Conservation (phyloP, 139 green algal genomes). For the Asterochloris sp. region DNA sequence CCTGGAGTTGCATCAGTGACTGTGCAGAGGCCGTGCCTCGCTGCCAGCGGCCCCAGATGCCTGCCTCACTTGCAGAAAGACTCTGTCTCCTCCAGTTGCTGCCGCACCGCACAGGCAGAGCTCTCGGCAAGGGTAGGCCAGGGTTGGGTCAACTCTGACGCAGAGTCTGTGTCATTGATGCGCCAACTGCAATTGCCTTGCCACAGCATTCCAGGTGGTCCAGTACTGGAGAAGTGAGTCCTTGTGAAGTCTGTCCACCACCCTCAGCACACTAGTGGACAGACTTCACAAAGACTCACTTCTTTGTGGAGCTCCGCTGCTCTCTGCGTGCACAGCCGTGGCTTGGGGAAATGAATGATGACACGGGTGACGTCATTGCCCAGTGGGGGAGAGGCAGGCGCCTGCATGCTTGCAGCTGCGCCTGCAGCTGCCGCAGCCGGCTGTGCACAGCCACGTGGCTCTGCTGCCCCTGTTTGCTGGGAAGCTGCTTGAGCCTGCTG, state of each 20-base stretch:
- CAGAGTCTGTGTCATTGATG: neutral
- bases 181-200: neutral
- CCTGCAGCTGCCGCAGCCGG: neutral
- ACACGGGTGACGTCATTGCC: conserved; percentile 17
- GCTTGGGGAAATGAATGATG: no score
- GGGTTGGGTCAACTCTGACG: no score
- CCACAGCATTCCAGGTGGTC: neutral
- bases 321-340: neutral
- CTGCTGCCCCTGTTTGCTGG: neutral
- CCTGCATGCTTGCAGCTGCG: neutral
- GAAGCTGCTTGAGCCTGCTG: neutral
- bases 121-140: neutral
- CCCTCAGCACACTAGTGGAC: no score
- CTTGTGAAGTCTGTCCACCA: no score
- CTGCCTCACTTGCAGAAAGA: no score
- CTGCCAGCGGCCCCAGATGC: no score
- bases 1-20: no score
- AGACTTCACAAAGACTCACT: neutral
- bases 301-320: neutral
- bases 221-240: no score
- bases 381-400: no score
- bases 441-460: no score
- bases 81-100: neutral
- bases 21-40: no score
- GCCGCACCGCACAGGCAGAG: neutral